Base-by-base conservation (phyloP, 2,329 filamentous ascomycete species). In the Clonostachys byssicola region DNA sequence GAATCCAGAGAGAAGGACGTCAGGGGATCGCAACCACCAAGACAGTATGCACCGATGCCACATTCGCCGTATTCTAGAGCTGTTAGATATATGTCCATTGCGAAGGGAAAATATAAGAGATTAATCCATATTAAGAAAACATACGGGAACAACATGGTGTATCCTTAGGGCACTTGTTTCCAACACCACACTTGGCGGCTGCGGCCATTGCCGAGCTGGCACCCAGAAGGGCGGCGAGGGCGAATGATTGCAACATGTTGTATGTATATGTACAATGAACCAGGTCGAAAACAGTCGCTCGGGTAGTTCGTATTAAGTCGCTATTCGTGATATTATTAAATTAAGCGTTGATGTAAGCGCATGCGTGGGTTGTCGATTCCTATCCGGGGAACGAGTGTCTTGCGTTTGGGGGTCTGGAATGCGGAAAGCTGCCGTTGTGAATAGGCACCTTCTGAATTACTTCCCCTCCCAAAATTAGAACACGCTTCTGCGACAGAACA, bases 1-100 rank as follows among this genome's bases (percentile, higher is more conserved):
- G 92, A 85, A 55, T 95, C 83, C 57, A 96, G 78, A 12, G 81
- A 81, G 73, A 85, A 88, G 43, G 92, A 97, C 71, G 85, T 86
- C 62, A 84, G 80, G 34, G 91, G 89, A 64, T 97, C 92, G 73
- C 94, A 99, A 53, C 94, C 94, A 59, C 94, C 94, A 17, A 99
- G 81, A 62, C 94, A 99, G 78, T 88, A 97, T 47, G 92, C 94
- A 60, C 94, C 94, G 47, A 91, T 83, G 72, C 92, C 94, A 61
- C 94, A 97, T 67, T 92, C 78, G 58, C 89, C 89, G 68, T 96
- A 97, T 69, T 94, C 90, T 95, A 60, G 44, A 56, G 40, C 38
- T 36, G 49, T 60, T 46, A 59, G 54, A 49, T n/a, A 45, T 40
- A n/a, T 39, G 6, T 39, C n/a, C 4, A 23, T 30, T 40, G 23